Evolutionary conservation across 2,329 filamentous ascomycete genomes (phyloP).

Genomic region (Lasiodiplodia sp.): DNA sequence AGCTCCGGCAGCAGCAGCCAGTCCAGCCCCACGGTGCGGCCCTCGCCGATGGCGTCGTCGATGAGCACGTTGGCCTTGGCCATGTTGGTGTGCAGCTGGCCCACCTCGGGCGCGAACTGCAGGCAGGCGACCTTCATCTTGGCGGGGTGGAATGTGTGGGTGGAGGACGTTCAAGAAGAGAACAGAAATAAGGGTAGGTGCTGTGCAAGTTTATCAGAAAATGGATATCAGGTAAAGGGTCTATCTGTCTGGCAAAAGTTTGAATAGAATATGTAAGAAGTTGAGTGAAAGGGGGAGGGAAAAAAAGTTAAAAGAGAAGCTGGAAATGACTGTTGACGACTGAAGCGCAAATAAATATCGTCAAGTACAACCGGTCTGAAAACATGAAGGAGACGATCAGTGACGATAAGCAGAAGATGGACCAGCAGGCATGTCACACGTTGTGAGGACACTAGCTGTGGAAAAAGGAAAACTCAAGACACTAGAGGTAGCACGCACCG

Average conservation of each 20-base stretch:
- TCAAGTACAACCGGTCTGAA: neutral
- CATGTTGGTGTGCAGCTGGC: slow-evolving; percentile 74
- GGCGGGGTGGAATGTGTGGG: neutral
- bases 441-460: too few species aligned
- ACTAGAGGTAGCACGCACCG: slow-evolving; percentile 6
- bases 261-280: too few species aligned
- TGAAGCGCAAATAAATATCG: neutral
- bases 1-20: slow-evolving; percentile 78
- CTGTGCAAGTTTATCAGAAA: neutral
- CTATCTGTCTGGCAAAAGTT: neutral
- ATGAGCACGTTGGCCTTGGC: slow-evolving; percentile 71
- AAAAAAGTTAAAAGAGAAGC: neutral
- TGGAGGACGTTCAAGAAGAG: neutral
- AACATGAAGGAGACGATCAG: slow-evolving; percentile 1
- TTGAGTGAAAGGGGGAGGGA: neutral
- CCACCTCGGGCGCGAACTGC: slow-evolving; percentile 76
- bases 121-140: slow-evolving; percentile 74
- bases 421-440: neutral
- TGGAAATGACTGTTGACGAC: neutral
- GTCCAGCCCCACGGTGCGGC: slow-evolving; percentile 61
- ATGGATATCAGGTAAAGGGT: neutral
- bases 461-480: neutral
- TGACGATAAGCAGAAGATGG: neutral
- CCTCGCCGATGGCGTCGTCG: slow-evolving; percentile 51
- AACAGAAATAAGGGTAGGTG: neutral